Evolutionary conservation across 371 early-diverging fungal genomes (phyloP), one percentile per base, ranked within the genome.

Genomic region (Syncephalastrum racemosum): DNA sequence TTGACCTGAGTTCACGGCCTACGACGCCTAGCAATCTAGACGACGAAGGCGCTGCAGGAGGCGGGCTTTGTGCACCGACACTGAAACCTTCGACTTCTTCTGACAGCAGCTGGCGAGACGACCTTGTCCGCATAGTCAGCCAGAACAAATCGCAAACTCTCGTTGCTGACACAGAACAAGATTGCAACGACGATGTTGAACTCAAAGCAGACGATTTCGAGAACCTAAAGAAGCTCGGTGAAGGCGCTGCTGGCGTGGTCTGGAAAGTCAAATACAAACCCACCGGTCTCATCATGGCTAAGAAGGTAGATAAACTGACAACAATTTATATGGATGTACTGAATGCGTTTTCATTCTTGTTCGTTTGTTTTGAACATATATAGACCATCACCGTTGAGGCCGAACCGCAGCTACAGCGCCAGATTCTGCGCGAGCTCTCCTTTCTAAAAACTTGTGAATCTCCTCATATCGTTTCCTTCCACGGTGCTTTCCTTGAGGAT

Each of bases 201-300:
- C 49, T 82, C 18, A 78, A 71, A 25, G 63, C 80, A n/a, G 78
- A 71, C 18, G 86, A 90, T 62, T 71, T 91, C 49, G 73, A 80
- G 54, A 71, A 82, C 7, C 58, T 88, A 53, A 62, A 71, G 18
- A 91, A 91, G 58, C 81, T 98, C 31, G 98, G 97, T 45, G 90
- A 92, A 50, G 98, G 98, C 13, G 87, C 91, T 42, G 95, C 93
- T 36, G 98, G 97, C 4, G 91, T 93, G 2, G 97, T 98, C 12
- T 83, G 87, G 66, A 89, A 90, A 70, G 89, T 93, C n/a, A 61
- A 71, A 53, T 88, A 96, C 70, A 74, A 73, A 49, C 90, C 93
- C n/a, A 83, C 86, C 19, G 77, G 77, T 12, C 78, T 75, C 16
- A 71, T 95, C 19, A 94, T 98, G 96, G 98, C 98, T 1, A 83